phyloP scores from a whole-genome alignment of 352 stramenopile species.

The Phytophthora sp. region DNA sequence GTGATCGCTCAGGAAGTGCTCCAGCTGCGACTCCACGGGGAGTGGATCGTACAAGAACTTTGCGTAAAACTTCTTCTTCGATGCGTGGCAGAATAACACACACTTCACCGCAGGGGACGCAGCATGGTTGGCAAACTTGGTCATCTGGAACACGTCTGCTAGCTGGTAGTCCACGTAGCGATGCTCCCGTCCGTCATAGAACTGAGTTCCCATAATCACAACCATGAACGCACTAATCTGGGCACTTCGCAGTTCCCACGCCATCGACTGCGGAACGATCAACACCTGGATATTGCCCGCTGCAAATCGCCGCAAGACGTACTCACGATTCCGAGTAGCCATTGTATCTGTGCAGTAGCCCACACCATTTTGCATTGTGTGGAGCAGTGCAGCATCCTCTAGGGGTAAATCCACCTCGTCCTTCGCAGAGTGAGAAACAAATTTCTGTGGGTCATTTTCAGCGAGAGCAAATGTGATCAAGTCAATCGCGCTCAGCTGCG shows the following conservation, averaged over 20 bases:
- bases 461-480: slow-evolving; percentile 96
- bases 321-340: slow-evolving; percentile 87
- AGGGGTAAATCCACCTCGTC: slow-evolving; percentile 55
- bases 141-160: slow-evolving; percentile 98
- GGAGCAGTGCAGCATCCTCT: slow-evolving; percentile 92
- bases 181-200: slow-evolving; percentile 96
- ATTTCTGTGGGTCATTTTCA: slow-evolving; percentile 79
- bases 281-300: slow-evolving; percentile 92
- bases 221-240: slow-evolving; percentile 92
- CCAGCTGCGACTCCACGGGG: slow-evolving; percentile 98
- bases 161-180: slow-evolving; percentile 98
- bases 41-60: slow-evolving; percentile 99
- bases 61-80: slow-evolving; percentile 98
- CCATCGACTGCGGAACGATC: slow-evolving; percentile 94
- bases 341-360: slow-evolving; percentile 97
- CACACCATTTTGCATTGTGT: slow-evolving; percentile 95
- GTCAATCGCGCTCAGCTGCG: slow-evolving; percentile 98
- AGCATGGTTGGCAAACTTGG: slow-evolving; percentile 80
- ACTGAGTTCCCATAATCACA: slow-evolving; percentile 98
- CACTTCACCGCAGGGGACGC: slow-evolving; percentile 85
- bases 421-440: slow-evolving; percentile 45
- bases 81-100: slow-evolving; percentile 96
- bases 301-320: slow-evolving; percentile 91
- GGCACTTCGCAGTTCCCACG: slow-evolving; percentile 88
- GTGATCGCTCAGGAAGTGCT: slow-evolving; percentile 98